These are phyloP conservation scores for Trametes coccinea DNA, from an alignment of 768 basidiomycete species.

Conservation along the genomic window DNA sequence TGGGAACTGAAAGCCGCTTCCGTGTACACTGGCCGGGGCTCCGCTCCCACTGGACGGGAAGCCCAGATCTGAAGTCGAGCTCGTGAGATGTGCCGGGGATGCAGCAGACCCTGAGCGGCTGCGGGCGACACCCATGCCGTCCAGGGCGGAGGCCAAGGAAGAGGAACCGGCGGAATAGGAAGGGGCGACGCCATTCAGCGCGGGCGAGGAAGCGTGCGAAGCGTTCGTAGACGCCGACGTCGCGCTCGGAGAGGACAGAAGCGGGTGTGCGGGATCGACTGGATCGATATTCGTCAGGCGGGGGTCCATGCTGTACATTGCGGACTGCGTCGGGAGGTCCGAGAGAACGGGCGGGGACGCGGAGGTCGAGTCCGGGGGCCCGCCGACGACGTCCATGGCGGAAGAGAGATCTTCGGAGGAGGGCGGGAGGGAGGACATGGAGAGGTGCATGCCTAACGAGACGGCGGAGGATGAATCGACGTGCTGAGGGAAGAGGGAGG, in stretches of 20 bases:
- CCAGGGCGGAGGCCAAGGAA: slow-evolving; percentile 38
- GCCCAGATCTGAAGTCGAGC: slow-evolving; percentile 29
- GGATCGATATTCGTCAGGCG: slow-evolving; percentile 34
- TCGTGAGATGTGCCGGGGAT: slow-evolving; percentile 31
- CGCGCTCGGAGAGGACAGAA: slow-evolving; percentile 35
- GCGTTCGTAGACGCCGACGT: slow-evolving; percentile 34
- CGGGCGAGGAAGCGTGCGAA: slow-evolving; percentile 37
- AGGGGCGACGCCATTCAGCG: slow-evolving; percentile 33
- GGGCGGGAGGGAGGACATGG: slow-evolving; percentile 22
- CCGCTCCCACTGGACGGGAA: slow-evolving; percentile 31
- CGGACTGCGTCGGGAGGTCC: slow-evolving; percentile 40
- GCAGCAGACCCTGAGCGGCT: slow-evolving; percentile 37
- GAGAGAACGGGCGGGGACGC: slow-evolving; percentile 42
- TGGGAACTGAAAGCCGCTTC: slow-evolving; percentile 31
- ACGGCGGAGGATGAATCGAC: slow-evolving; percentile 24
- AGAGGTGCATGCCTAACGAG: slow-evolving; percentile 25
- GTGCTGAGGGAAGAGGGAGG: slow-evolving; percentile 28
- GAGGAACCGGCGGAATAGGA: slow-evolving; percentile 33
- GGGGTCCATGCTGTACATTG: slow-evolving; percentile 39
- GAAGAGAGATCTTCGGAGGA: slow-evolving; percentile 17
- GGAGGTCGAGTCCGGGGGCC: slow-evolving; percentile 19
- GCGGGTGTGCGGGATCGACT: slow-evolving; percentile 30
- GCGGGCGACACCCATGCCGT: slow-evolving; percentile 29
- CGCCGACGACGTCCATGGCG: slow-evolving; percentile 29
- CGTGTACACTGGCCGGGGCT: slow-evolving; percentile 29